Base-by-base conservation (phyloP, 371 early-diverging fungal genomes). In the Apophysomyces sp. region DNA sequence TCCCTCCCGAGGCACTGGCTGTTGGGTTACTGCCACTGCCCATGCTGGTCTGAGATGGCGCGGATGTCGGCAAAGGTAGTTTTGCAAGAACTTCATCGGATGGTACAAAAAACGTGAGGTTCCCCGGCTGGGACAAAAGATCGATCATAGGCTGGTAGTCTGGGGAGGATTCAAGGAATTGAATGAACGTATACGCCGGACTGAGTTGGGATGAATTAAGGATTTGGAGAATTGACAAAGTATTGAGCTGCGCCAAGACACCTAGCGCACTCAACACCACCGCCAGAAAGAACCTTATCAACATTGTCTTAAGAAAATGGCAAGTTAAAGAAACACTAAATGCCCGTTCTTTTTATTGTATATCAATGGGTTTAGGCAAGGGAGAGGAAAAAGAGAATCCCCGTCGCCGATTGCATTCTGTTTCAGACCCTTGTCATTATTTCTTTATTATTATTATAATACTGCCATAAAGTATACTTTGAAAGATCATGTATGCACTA, bases 81-180 rank as follows among this genome's bases (percentile, higher is more conserved):
- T 18, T 3, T 3, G 16, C 49, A 26, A 44, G 24, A 0, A 44
- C 49, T 21, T 37, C 18, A 31, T 78, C 65, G 18, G 66, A 68
- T 0, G 78, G 78, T 9, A 73, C 60, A 67, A 78, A 75, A 12
- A 68, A 53, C 5, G 78, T 78, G 1, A 66, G 34, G 55, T 72
- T 74, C 16, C 69, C 68, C 11, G 77, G 60, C 29, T 69, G 59
- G 12, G 62, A 58, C 4, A 76, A 37, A 3, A 76, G 21, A 15
- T 71, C 58, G 36, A 76, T n/a, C 2, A 76, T 63, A 0, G 73
- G 63, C 7, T 60, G 55, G 32, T 65, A 72, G 21, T 72, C 73
- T 2, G 66, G 63, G 24, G 69, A 66, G 18, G 75, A 71, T 21
- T 58, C 54, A 11, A 76, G 28, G 11, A 70, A 55, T 29, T 70